These are phyloP conservation scores for Corrigiola litoralis DNA, from an alignment of 179 eudicot species.

Conservation along the genomic window DNA sequence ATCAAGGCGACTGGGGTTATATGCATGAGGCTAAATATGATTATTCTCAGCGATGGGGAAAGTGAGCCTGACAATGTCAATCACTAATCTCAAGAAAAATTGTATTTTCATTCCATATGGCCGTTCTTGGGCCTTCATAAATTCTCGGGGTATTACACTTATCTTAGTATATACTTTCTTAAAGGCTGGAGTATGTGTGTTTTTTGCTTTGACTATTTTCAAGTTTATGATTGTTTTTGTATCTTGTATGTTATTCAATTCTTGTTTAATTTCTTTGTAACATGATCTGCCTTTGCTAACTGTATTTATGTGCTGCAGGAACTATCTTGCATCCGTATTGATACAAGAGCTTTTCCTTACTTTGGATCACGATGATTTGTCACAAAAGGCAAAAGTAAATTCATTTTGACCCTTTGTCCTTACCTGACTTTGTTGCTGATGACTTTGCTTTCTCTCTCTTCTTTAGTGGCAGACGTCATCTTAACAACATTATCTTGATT, in stretches of 20 bases:
- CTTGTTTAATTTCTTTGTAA: not conserved
- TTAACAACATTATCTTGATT: not conserved
- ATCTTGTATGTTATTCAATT: not conserved
- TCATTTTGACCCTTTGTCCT: no score
- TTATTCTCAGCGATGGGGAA: no score
- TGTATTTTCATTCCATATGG: no score
- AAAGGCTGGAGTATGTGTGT: no score
- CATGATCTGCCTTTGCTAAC: not conserved
- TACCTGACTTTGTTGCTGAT: not conserved
- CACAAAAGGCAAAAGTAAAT: conserved; percentile 85
- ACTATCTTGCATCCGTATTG: conserved; percentile 93
- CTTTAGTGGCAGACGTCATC: not conserved
- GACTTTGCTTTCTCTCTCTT: not conserved
- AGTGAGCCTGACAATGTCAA: no score
- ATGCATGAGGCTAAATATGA: no score
- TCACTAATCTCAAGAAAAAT: no score
- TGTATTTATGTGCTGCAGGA: conserved; percentile 43
- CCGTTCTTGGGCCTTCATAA: no score
- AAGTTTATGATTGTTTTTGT: not conserved
- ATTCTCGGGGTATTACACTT: no score
- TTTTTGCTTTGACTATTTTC: no score
- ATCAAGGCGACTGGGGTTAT: no score
- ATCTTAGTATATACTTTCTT: no score
- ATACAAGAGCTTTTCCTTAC: conserved; percentile 97
- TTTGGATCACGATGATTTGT: conserved; percentile 91